These are phyloP conservation scores for Ceratocystis eucalypticola DNA, from an alignment of 2,329 filamentous ascomycete genomes.

Conservation along the genomic window DNA sequence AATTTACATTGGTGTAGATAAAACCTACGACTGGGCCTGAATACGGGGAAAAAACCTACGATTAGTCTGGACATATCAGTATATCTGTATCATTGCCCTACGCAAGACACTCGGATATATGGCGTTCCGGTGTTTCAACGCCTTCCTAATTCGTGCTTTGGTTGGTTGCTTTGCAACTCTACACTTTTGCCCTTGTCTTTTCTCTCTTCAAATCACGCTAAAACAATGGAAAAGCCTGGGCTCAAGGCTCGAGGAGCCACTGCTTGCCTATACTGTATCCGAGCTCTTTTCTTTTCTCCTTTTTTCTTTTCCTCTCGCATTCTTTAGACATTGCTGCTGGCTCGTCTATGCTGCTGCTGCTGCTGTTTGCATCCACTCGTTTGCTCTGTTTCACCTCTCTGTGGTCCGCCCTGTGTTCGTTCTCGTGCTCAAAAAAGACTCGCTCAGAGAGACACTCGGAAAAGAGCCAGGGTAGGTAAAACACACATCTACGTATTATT, in stretches of 20 bases:
- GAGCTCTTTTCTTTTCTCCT: neutral
- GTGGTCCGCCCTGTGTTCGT: neutral
- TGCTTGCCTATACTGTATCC: neutral
- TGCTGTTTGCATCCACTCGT: neutral
- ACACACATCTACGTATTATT: too few species aligned
- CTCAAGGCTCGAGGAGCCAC: neutral
- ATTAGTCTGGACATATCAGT: too few species aligned
- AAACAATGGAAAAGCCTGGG: neutral
- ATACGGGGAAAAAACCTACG: too few species aligned
- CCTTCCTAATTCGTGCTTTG: neutral
- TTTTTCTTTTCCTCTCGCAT: neutral
- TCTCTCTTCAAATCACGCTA: neutral
- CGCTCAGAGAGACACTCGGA: neutral
- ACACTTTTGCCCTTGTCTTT: neutral
- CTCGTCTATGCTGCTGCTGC: neutral
- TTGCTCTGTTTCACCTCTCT: constrained; percentile 3
- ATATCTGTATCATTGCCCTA: too few species aligned
- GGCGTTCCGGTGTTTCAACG: neutral
- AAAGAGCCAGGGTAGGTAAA: too few species aligned
- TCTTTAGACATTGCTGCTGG: neutral
- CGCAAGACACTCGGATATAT: neutral
- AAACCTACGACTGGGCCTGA: too few species aligned
- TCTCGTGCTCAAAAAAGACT: neutral
- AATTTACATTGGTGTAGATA: too few species aligned
- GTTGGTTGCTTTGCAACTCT: neutral